Evolutionary conservation across 805 yeast species (phyloP).

Genomic region (Wickerhamiella qilinensis): DNA sequence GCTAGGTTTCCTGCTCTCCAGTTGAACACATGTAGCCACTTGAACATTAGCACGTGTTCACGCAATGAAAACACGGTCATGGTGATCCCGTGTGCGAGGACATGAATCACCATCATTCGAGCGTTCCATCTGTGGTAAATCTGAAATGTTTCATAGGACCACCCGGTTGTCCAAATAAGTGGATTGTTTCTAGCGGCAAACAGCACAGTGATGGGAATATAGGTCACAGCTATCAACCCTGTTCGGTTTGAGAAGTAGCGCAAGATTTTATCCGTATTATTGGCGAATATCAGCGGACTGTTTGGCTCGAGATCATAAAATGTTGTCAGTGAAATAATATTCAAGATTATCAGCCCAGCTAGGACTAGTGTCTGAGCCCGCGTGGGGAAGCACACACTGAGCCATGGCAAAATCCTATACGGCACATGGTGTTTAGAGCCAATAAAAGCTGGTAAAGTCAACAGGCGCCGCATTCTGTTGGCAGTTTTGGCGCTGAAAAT

Average conservation of each 20-base stretch:
- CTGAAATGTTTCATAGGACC: slow-evolving; percentile 45
- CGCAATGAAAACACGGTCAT: slow-evolving; percentile 16
- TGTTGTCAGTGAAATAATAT: slow-evolving; percentile 14
- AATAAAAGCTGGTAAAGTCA: slow-evolving; percentile 22
- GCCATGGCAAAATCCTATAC: slow-evolving; percentile 6
- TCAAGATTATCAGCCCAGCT: slow-evolving; percentile 20
- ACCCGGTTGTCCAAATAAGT: slow-evolving; percentile 42
- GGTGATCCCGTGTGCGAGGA: slow-evolving; percentile 31
- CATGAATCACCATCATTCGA: slow-evolving; percentile 26
- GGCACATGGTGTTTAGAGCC: slow-evolving; percentile 19
- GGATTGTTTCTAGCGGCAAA: slow-evolving; percentile 62
- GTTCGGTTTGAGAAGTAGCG: slow-evolving; percentile 28
- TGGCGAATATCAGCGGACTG: slow-evolving; percentile 17
- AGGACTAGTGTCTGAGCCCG: slow-evolving; percentile 28
- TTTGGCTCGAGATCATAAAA: slow-evolving; percentile 13
- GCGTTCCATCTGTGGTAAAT: slow-evolving; percentile 44
- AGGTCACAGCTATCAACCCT: slow-evolving; percentile 31
- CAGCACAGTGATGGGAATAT: slow-evolving; percentile 36
- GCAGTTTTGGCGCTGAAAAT: slow-evolving; percentile 15
- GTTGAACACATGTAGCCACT: slow-evolving; percentile 19
- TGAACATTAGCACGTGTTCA: slow-evolving; percentile 13
- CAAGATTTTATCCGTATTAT: slow-evolving; percentile 24
- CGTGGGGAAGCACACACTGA: slow-evolving; percentile 23
- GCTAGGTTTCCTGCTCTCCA: slow-evolving; percentile 31
- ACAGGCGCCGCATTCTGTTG: slow-evolving; percentile 14